A percentile compares a stretch with the other conserved stretches of the same genome.
These are phyloP conservation scores for Pseudisothecium myosuroides DNA, from an alignment of 225 moss, liverwort and hornwort genomes.

Conservation along the genomic window DNA sequence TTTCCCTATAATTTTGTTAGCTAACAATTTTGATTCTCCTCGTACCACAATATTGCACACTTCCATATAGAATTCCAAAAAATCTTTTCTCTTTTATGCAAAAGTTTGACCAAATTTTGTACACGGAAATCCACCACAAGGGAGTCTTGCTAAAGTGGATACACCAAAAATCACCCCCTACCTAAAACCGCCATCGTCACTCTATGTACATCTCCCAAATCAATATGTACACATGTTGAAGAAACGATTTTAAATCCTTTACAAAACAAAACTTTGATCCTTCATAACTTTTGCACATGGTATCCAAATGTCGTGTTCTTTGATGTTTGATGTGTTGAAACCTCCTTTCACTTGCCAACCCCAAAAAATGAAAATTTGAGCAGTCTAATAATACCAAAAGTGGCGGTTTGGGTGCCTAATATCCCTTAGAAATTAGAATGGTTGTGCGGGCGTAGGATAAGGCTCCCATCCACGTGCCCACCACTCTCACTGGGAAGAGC, in stretches of 20 bases:
- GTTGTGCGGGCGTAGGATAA: not conserved
- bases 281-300: not conserved
- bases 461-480: not conserved
- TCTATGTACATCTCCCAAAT: not conserved
- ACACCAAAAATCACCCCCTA: rapidly evolving
- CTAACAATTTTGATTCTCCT: rapidly evolving
- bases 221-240: not conserved
- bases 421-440: not conserved
- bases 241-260: not conserved
- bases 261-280: not conserved
- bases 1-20: rapidly evolving
- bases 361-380: not conserved
- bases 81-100: not conserved
- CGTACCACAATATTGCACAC: rapidly evolving
- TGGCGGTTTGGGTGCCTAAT: not conserved
- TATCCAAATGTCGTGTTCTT: not conserved
- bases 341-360: not conserved
- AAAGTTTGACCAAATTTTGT: not conserved
- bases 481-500: not conserved
- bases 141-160: rapidly evolving
- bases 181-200: rapidly evolving
- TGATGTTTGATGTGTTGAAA: not conserved
- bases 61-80: not conserved
- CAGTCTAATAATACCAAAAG: not conserved
- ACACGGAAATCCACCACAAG: rapidly evolving